Conservation (phyloP, 1,284 basidiomycete genomes). For the Tylopilus orsonianus region DNA sequence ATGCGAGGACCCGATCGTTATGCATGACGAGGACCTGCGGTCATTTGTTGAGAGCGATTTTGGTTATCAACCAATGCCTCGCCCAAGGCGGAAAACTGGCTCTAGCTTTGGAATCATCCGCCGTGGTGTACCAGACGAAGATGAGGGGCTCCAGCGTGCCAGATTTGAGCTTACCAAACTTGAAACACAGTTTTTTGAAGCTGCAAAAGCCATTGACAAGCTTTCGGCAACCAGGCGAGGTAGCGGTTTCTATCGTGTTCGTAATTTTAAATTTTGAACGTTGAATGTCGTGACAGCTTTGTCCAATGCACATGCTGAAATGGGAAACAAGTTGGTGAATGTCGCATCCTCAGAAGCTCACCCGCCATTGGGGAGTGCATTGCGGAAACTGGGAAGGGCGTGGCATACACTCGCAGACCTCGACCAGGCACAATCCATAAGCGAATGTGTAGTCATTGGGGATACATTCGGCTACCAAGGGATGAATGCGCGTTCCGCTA, state of each 20-base stretch:
- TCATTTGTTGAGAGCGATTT: conserved; percentile 95
- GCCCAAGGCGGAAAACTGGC: conserved; percentile 66
- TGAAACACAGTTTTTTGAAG: conserved; percentile 86
- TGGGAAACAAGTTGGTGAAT: conserved; percentile 86
- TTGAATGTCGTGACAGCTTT: conserved; percentile 50
- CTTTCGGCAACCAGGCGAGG: conserved; percentile 79
- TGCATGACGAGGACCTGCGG: conserved; percentile 86
- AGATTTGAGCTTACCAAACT: conserved; percentile 87
- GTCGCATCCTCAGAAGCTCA: conserved; percentile 88
- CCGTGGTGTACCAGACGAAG: conserved; percentile 76
- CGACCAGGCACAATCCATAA: conserved; percentile 83
- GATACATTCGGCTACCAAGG: conserved; percentile 93
- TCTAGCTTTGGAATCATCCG: conserved; percentile 70
- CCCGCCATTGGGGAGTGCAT: conserved; percentile 72
- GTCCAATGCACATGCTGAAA: conserved; percentile 74
- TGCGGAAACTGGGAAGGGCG: conserved; percentile 80
- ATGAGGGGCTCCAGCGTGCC: conserved; percentile 84
- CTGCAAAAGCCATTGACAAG: conserved; percentile 84
- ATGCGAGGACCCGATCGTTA: conserved; percentile 83
- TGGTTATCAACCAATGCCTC: conserved; percentile 83
- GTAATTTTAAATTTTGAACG: not conserved
- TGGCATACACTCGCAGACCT: conserved; percentile 86
- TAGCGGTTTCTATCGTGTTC: conserved; percentile 34
- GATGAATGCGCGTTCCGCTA: conserved; percentile 90
- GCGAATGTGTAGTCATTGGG: conserved; percentile 88